A percentile compares a stretch with the other conserved stretches of the same genome.
Evolutionary conservation across 257 asterid species (phyloP).

Genomic region (Jacaranda copaia): DNA sequence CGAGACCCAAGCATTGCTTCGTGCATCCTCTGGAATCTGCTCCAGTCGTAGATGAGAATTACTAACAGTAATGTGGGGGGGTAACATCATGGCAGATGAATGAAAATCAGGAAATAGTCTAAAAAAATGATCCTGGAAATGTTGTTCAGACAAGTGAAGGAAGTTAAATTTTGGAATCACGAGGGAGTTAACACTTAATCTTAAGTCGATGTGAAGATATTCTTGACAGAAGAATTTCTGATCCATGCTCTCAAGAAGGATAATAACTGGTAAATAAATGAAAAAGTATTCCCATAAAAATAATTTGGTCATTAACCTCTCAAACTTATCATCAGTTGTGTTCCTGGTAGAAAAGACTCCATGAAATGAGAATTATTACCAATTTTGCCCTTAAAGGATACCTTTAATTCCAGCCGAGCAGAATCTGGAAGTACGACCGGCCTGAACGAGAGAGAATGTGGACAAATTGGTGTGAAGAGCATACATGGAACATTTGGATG

Average conservation of each 20-base stretch:
- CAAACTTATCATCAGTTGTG: neutral
- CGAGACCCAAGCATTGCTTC: slow-evolving; percentile 97
- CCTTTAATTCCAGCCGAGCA: slow-evolving; percentile 94
- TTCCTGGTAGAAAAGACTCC: neutral
- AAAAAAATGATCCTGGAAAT: too few relatives aligned
- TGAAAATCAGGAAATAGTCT: too few relatives aligned
- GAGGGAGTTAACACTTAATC: too few relatives aligned
- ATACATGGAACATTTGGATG: slow-evolving; percentile 99
- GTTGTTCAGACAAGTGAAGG: too few relatives aligned
- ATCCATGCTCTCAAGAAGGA: neutral
- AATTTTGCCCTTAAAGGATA: slow-evolving; percentile 35
- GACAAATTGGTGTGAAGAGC: slow-evolving; percentile 98
- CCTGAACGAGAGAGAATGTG: slow-evolving; percentile 97
- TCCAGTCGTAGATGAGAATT: neutral
- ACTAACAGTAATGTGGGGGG: neutral
- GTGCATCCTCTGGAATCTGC: slow-evolving; percentile 92
- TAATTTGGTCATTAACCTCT: too few relatives aligned
- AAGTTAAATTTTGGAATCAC: too few relatives aligned
- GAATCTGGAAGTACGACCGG: slow-evolving; percentile 99
- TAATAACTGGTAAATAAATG: neutral
- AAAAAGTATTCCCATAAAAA: too few relatives aligned
- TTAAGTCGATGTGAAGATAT: too few relatives aligned
- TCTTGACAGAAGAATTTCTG: neutral
- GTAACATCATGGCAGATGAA: neutral
- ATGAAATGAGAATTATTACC: slow-evolving; percentile 13